phyloP scores from a whole-genome alignment of 495 filamentous ascomycete species.

The Pyrenula massariospora region DNA sequence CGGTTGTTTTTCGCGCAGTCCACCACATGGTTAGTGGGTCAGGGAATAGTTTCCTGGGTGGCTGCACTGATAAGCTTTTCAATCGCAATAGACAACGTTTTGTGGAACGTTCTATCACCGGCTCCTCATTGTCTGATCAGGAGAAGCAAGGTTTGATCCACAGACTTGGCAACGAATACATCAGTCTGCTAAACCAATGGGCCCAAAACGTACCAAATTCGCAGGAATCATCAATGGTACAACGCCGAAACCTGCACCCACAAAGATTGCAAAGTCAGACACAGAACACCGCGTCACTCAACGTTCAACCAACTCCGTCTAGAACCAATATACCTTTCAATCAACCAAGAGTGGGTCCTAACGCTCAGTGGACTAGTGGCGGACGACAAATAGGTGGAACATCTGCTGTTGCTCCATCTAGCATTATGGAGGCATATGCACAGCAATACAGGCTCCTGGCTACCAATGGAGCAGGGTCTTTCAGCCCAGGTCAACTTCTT shows the following conservation, averaged over 20 bases:
- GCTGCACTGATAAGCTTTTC: conserved; percentile 5
- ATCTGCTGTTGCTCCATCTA: too few relatives aligned
- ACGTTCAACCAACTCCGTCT: too few relatives aligned
- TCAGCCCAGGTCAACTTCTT: too few relatives aligned
- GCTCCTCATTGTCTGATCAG: background rate
- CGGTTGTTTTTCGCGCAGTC: conserved; percentile 46
- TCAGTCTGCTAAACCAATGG: background rate
- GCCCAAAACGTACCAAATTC: background rate
- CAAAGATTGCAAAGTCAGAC: too few relatives aligned
- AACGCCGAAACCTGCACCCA: background rate
- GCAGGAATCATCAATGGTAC: background rate
- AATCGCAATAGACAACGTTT: background rate
- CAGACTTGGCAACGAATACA: background rate
- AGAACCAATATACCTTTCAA: too few relatives aligned
- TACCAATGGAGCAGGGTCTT: too few relatives aligned
- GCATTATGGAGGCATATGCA: too few relatives aligned
- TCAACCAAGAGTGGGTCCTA: too few relatives aligned
- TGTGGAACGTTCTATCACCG: background rate
- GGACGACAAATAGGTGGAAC: too few relatives aligned
- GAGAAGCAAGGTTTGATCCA: background rate
- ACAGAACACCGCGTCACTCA: too few relatives aligned
- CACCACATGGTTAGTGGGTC: conserved; percentile 10
- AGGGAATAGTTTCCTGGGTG: background rate
- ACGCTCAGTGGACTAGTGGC: too few relatives aligned
- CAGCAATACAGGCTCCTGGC: too few relatives aligned